Conservation (phyloP, 1,139 yeast species). For the Kodamaea fungicola region DNA sequence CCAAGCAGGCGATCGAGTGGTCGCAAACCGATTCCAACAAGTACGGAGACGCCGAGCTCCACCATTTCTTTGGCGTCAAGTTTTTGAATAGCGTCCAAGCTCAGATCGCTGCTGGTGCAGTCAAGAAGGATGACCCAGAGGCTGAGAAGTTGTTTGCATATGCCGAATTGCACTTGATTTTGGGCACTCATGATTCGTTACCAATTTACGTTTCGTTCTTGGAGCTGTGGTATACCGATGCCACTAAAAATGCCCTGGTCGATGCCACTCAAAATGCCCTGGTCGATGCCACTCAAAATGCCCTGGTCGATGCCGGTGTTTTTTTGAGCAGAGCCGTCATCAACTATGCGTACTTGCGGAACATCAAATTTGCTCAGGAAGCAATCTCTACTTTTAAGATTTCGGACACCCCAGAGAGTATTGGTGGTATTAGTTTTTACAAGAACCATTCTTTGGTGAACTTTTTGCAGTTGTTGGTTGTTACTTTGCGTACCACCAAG, state of each 20-base stretch:
- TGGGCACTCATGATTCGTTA: slow-evolving; percentile 65
- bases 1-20: slow-evolving; percentile 67
- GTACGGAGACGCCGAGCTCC: slow-evolving; percentile 74
- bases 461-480: slow-evolving; percentile 65
- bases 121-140: slow-evolving; percentile 14
- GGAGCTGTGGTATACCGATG: slow-evolving; percentile 52
- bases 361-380: slow-evolving; percentile 55
- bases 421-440: slow-evolving; percentile 16
- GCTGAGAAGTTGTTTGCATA: slow-evolving; percentile 40
- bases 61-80: slow-evolving; percentile 70
- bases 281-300: slow-evolving; percentile 11
- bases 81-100: slow-evolving; percentile 36
- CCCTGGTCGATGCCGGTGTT: slow-evolving; percentile 51
- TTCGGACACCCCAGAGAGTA: slow-evolving; percentile 17
- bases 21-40: slow-evolving; percentile 46
- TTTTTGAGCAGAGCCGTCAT: slow-evolving; percentile 62
- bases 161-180: slow-evolving; percentile 56
- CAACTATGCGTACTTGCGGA: slow-evolving; percentile 64
- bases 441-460: slow-evolving; percentile 45
- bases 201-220: slow-evolving; percentile 51
- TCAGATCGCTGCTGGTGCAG: slow-evolving; percentile 9
- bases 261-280: slow-evolving; percentile 15
- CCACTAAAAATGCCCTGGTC: slow-evolving; percentile 16
- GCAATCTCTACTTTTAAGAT: slow-evolving; percentile 35
- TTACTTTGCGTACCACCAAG: slow-evolving; percentile 58